phyloP scores from a whole-genome alignment of 495 filamentous ascomycete species.

The Talaromyces adpressus region DNA sequence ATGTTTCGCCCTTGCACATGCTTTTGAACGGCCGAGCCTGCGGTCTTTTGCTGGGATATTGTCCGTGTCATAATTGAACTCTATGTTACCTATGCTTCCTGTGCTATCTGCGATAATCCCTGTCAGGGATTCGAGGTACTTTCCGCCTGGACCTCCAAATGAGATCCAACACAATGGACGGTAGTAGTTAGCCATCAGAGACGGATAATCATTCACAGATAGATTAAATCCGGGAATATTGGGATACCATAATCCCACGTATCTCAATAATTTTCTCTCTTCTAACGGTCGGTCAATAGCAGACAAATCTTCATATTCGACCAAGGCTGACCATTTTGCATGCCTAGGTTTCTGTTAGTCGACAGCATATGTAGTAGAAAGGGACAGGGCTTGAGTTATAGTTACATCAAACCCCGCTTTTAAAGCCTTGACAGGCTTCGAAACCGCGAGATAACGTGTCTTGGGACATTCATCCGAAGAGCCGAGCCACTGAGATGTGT shows the following conservation, averaged over 20 bases:
- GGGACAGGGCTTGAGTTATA: background rate
- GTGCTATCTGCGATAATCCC: background rate
- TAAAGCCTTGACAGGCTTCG: background rate
- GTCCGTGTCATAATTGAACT: background rate
- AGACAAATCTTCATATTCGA: background rate
- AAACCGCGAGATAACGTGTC: background rate
- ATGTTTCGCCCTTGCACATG: background rate
- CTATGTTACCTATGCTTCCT: background rate
- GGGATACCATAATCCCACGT: background rate
- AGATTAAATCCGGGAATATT: background rate
- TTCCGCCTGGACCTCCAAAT: background rate
- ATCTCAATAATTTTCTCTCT: background rate
- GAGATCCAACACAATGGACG: background rate
- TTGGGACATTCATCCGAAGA: background rate
- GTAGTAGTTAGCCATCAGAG: background rate
- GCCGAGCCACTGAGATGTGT: conserved; percentile 1
- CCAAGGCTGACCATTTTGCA: conserved; percentile 5
- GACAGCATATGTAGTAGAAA: background rate
- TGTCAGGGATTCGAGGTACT: background rate
- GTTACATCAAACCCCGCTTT: background rate
- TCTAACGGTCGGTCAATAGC: background rate
- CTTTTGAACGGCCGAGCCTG: background rate
- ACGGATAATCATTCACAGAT: background rate
- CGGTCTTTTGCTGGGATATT: background rate
- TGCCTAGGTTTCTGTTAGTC: background rate